Base-by-base conservation (phyloP, 305 asterid species). In the Plantago coronopus region DNA sequence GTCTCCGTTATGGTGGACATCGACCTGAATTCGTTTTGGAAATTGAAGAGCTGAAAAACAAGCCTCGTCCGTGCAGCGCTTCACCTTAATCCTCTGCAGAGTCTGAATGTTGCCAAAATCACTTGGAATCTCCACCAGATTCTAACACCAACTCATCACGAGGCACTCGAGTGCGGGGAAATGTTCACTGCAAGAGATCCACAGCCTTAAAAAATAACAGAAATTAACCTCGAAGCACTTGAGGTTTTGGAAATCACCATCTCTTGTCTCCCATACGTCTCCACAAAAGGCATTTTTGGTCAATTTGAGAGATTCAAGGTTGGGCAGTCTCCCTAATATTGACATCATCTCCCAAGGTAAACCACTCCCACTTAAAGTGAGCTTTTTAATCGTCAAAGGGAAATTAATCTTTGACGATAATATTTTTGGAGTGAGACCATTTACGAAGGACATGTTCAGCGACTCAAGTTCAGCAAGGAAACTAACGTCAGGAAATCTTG, bases 231-330 rank as follows among this genome's bases (percentile, higher is more conserved):
- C 61, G 65, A 72, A 48, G 61, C 47, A 66, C 37, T 51, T 62
- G 56, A 69, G 75, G 23, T 69, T 15, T 27, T n/a, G 66, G 19
- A 76, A 72, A 17, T 58, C 68, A 0, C 25, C 17, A 14, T 58
- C 69, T 1, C 25, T 22, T 23, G 72, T 66, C 2, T 66, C 60
- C 78, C 78, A 76, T 42, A 15, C 27, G 7, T 42, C 4, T 29
- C 63, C 64, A 27, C 20, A 40, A 18, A 72, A 57, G 27, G 66
- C 57, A 50, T 13, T 8, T 7, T 17, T 17, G 2, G 5, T 49
- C 22, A 72, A 54, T 63, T 72, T 69, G 21, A 76, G 73, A 49
- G 69, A 38, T 57, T 68, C 60, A 43, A 72, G 75, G 3, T 62
- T 47, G 13, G 45, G 48, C 58, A 76, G 48, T 44, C 13, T 34